Conservation (phyloP, 352 stramenopile genomes). For the Globisporangium perplexum region DNA sequence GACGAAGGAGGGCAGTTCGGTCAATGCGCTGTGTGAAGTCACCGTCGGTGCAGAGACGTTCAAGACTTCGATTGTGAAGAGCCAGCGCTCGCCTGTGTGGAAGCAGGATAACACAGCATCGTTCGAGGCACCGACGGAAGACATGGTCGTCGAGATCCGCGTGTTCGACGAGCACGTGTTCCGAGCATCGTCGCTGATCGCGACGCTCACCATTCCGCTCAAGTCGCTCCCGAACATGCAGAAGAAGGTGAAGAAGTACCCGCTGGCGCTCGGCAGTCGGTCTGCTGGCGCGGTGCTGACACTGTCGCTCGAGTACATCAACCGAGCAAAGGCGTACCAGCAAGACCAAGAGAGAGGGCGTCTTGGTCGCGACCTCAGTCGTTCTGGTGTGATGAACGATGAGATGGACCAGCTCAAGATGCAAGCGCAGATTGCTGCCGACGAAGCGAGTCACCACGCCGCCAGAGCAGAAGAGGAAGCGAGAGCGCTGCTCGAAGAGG, state of each 20-base stretch:
- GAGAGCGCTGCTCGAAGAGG: slow-evolving; percentile 65
- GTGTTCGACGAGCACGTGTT: slow-evolving; percentile 84
- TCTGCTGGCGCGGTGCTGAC: slow-evolving; percentile 74
- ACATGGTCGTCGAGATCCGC: slow-evolving; percentile 81
- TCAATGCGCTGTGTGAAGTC: slow-evolving; percentile 81
- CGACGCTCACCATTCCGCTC: slow-evolving; percentile 70
- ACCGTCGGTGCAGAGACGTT: slow-evolving; percentile 79
- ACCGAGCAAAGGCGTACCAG: slow-evolving; percentile 76
- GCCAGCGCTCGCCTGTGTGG: slow-evolving; percentile 80
- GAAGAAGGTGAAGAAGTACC: slow-evolving; percentile 81
- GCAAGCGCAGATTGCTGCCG: slow-evolving; percentile 72
- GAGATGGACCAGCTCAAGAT: slow-evolving; percentile 82
- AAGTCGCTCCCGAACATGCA: slow-evolving; percentile 83
- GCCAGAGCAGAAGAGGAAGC: slow-evolving; percentile 70
- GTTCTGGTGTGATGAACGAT: slow-evolving; percentile 68
- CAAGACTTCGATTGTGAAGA: slow-evolving; percentile 78
- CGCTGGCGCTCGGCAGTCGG: slow-evolving; percentile 69
- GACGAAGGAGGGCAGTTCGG: slow-evolving; percentile 60
- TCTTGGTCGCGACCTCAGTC: slow-evolving; percentile 50
- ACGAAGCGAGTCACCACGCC: slow-evolving; percentile 73
- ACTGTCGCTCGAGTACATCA: slow-evolving; percentile 77
- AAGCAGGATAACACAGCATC: slow-evolving; percentile 81
- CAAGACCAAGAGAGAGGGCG: slow-evolving; percentile 61
- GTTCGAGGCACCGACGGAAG: slow-evolving; percentile 69
- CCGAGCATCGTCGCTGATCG: slow-evolving; percentile 62